A percentile compares a stretch with the other conserved stretches of the same genome.
phyloP scores from a whole-genome alignment of 148 eudicot species.

The Rhododendron vialii region DNA sequence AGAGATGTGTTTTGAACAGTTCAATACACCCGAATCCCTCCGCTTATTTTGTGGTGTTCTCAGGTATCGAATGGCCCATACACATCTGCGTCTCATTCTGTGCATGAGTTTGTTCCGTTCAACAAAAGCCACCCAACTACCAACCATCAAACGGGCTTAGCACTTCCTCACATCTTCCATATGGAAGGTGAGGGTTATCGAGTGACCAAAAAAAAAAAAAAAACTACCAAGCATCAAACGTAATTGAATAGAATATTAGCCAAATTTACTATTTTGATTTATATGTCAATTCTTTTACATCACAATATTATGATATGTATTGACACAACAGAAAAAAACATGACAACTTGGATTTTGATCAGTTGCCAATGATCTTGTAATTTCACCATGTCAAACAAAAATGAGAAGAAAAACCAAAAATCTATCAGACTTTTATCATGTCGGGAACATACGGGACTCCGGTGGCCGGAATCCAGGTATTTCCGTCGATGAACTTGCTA shows the following conservation, averaged over 20 bases:
- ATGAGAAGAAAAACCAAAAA: not conserved
- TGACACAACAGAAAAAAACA: not conserved
- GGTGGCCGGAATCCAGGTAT: slow-evolving; percentile 34
- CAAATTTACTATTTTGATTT: not conserved
- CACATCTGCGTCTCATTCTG: too few relatives aligned
- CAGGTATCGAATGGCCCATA: too few relatives aligned
- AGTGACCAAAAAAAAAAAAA: too few relatives aligned
- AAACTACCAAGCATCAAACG: not conserved
- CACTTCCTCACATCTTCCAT: too few relatives aligned
- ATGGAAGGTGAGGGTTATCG: too few relatives aligned
- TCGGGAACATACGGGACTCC: slow-evolving; percentile 1
- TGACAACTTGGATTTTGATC: not conserved
- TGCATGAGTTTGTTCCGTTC: not conserved
- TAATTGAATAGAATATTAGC: not conserved
- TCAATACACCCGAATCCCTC: too few relatives aligned
- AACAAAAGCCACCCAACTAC: not conserved
- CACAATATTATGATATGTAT: not conserved
- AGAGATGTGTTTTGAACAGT: too few relatives aligned
- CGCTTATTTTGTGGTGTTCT: too few relatives aligned
- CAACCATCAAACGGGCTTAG: too few relatives aligned
- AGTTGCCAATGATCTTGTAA: not conserved
- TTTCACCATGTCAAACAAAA: not conserved
- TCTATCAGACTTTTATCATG: slow-evolving; percentile 18
- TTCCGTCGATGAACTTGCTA: slow-evolving; percentile 25
- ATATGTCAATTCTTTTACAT: not conserved